These are phyloP conservation scores for Candida argentea DNA, from an alignment of 805 yeast species.

Conservation along the genomic window DNA sequence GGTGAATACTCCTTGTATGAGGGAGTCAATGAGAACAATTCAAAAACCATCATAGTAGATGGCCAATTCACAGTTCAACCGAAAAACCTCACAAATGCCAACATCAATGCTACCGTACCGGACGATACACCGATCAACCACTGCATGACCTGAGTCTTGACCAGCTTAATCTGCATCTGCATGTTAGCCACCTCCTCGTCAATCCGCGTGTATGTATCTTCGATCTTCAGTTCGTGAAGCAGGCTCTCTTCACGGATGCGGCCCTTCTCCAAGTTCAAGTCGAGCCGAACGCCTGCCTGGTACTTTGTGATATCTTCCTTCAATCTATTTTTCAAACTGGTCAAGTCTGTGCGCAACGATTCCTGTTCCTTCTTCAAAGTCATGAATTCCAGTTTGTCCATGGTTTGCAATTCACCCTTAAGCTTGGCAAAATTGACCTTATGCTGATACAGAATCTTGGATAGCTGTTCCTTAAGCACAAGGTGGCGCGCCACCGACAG, in stretches of 20 bases:
- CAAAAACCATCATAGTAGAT: too few relatives aligned
- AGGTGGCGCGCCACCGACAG: conserved; percentile 62
- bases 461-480: conserved; percentile 77
- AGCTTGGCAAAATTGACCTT: conserved; percentile 94
- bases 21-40: too few relatives aligned
- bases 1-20: too few relatives aligned
- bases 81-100: conserved; percentile 82
- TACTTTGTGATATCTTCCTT: conserved; percentile 88
- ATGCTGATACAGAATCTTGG: conserved; percentile 85
- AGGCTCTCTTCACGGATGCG: conserved; percentile 91
- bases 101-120: conserved; percentile 90
- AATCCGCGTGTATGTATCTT: conserved; percentile 88
- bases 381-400: conserved; percentile 80
- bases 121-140: conserved; percentile 98
- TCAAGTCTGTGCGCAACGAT: conserved; percentile 70
- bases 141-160: conserved; percentile 94
- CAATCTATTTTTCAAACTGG: conserved; percentile 72
- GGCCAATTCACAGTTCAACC: too few relatives aligned
- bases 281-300: conserved; percentile 83
- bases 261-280: conserved; percentile 88
- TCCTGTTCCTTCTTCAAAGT: conserved; percentile 82
- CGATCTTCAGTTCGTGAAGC: conserved; percentile 84
- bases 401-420: conserved; percentile 80
- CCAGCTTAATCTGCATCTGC: conserved; percentile 90
- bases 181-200: conserved; percentile 93